phyloP scores from a whole-genome alignment of 148 eudicot genomes.

The Fagopyrum esculentum region DNA sequence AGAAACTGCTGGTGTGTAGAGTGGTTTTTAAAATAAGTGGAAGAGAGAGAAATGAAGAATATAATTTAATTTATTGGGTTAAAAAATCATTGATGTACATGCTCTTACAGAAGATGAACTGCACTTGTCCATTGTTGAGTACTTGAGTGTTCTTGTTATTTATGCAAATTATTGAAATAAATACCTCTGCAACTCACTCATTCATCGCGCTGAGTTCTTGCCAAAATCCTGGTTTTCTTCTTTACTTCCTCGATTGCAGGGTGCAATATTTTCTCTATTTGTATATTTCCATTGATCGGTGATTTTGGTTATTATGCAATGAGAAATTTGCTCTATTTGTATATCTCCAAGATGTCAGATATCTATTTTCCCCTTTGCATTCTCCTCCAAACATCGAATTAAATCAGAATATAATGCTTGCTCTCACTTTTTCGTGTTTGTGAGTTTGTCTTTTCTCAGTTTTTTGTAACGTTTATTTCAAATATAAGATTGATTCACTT shows the following conservation, averaged over 20 bases:
- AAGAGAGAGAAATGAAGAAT: too few species aligned
- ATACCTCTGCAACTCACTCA: too few species aligned
- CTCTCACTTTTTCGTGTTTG: constrained; percentile 11
- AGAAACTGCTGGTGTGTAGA: too few species aligned
- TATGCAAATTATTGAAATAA: too few species aligned
- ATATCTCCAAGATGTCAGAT: constrained; percentile 12
- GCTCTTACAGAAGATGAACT: too few species aligned
- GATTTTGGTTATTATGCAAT: neutral
- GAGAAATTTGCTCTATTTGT: neutral
- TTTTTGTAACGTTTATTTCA: constrained; percentile 6
- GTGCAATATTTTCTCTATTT: too few species aligned
- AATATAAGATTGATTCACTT: neutral
- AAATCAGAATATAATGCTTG: constrained; percentile 21
- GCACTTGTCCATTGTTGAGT: too few species aligned
- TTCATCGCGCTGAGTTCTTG: too few species aligned
- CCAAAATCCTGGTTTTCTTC: neutral
- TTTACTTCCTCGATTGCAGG: neutral
- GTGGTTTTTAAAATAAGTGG: too few species aligned
- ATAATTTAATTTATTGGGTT: too few species aligned
- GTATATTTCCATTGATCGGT: neutral
- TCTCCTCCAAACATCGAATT: constrained; percentile 21
- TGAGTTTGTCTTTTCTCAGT: constrained; percentile 37
- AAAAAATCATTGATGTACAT: too few species aligned
- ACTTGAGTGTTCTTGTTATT: too few species aligned
- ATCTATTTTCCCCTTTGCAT: constrained; percentile 3